Evolutionary conservation across 306 rosid species (phyloP), one percentile per base, ranked within the genome.

Genomic region (Sicyos edulis): DNA sequence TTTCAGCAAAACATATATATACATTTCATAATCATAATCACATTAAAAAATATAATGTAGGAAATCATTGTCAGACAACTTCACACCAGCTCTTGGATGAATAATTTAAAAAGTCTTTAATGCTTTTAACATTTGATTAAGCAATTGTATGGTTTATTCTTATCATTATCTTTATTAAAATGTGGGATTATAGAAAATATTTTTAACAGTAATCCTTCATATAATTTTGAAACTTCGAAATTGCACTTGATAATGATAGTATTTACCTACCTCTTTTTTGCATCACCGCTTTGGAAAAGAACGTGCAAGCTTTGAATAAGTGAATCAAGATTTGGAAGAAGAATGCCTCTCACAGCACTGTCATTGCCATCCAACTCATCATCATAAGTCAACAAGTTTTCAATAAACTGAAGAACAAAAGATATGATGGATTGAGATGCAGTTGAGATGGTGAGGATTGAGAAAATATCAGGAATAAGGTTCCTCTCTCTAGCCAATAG

Each of bases 391-490:
- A 93, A 83, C 47, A 93, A 78, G 89, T 90, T 93, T 68, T 87
- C 92, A 51, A 87, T 85, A 62, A 93, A 93, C 81, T 84, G 85
- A 29, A 93, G 85, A 83, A 88, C 97, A 76, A 85, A 83, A 44
- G 78, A 79, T 76, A 85, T 65, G 80, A 88, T 82, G 60, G 89
- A 85, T 82, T 90, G 89, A 79, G 98, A 82, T 76, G 96, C 96
- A 11, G 96, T 77, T 26, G 75, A 65, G 61, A 86, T 79, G 0
- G 85, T 68, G 49, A 90, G 75, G 79, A 93, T 84, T 71, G 93
- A 91, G 70, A 83, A 89, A 71, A 93, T 90, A 83, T 90, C 95
- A 54, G 96, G 89, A 57, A 93, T 82, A 54, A 93, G 96, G 73
- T 81, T 87, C 70, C 76, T 83, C 73, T 91, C 85, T 82, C 83